Percentiles rank a stretch among this genome's conserved stretches.
Conservation (phyloP, 2,329 filamentous ascomycete species). For the Fusarium armeniacum region DNA sequence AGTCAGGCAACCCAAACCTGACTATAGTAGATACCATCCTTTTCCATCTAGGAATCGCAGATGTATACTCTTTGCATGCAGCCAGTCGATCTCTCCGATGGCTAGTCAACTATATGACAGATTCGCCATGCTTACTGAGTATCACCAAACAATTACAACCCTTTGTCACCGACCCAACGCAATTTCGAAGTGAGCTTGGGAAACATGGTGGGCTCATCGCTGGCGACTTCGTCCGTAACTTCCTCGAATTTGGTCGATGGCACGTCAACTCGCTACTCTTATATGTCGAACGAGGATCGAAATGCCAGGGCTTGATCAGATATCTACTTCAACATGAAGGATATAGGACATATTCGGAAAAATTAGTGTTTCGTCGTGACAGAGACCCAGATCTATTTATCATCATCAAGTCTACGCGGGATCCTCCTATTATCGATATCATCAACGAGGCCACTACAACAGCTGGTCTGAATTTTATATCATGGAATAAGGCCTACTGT, state of each 20-base stretch:
- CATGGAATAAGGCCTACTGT: conserved; percentile 14
- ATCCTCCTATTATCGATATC: background rate
- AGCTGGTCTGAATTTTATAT: conserved; percentile 1
- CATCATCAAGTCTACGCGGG: background rate
- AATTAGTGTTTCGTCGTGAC: background rate
- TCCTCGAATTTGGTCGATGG: background rate
- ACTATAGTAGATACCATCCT: background rate
- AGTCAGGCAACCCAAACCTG: background rate
- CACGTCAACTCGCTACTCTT: background rate
- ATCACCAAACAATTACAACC: background rate
- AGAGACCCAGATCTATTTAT: background rate
- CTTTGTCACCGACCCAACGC: background rate
- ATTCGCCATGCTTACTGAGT: conserved; percentile 3
- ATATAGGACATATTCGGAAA: background rate
- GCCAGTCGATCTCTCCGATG: conserved; percentile 5
- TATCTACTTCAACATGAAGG: conserved; percentile 1
- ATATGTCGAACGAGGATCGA: background rate
- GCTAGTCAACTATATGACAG: conserved; percentile 4
- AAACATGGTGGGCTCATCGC: background rate
- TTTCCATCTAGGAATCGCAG: background rate
- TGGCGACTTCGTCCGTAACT: background rate
- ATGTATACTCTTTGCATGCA: conserved; percentile 13
- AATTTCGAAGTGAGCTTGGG: conserved; percentile 1
- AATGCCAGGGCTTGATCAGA: background rate
- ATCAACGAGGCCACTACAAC: background rate